Evolutionary conservation across 306 rosid species (phyloP), one percentile per base, ranked within the genome.

Genomic region (Cucumis melo): DNA sequence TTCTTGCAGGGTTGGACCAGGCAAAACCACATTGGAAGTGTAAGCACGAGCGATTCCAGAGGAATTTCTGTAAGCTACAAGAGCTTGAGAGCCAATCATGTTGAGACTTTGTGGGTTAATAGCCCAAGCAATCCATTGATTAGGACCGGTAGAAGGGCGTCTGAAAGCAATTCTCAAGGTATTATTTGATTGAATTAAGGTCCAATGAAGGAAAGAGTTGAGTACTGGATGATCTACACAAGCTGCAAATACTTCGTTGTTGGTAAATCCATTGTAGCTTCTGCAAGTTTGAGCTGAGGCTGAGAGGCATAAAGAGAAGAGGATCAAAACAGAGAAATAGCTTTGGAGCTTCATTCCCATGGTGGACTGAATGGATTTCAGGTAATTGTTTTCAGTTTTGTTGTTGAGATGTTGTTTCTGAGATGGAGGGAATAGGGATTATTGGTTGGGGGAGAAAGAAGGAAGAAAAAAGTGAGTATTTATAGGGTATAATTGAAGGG

Each of bases 151-250:
- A 5, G 15, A 11, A 1, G 78, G 60, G 14, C 78, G 55, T 2
- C 82, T 24, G 55, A 73, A 80, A 19, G 82, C 82, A 0, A 80
- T 34, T 4, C 42, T 23, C 32, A 80, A 16, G 11, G 78, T 23
- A 19, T 7, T 24, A 24, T 59, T n/a, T 0, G 79, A 14, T 12
- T 7, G 34, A 74, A 51, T 34, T 3, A 14, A 80, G 27, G 24
- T 80, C 82, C 82, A 80, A 39, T 80, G 82, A 41, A 80, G 82
- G 64, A 61, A 63, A 6, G 82, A 36, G 32, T 63, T 62, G 34
- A 80, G 15, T 5, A 8, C 39, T 0, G 82, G 82, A 36, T 59
- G 82, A 51, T 80, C 82, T 5, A 73, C 44, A 59, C 82, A 80
- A 3, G 67, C n/a, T 38, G 42, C 32, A 41, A 29, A 80, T 2